These are phyloP conservation scores for Dalechampia spathulata DNA, from an alignment of 441 rosid species.

Conservation along the genomic window DNA sequence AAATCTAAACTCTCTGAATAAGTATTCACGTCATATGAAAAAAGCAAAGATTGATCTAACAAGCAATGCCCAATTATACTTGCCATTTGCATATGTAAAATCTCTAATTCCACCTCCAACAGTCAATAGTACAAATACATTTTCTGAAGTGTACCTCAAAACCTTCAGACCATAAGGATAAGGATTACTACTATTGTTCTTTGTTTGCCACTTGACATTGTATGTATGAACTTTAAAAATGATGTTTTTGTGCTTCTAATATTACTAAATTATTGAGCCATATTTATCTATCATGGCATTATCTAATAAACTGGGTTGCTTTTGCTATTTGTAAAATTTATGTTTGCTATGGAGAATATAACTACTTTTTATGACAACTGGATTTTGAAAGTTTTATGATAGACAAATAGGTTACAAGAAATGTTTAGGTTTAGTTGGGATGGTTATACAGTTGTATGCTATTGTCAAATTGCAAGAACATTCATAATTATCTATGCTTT, in stretches of 20 bases:
- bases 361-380: neutral
- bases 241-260: no score
- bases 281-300: no score
- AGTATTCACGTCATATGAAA: no score
- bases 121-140: conserved; percentile 96
- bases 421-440: neutral
- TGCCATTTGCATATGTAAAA: conserved; percentile 90
- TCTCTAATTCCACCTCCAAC: conserved; percentile 99
- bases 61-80: conserved; percentile 30
- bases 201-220: conserved; percentile 82
- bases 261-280: no score
- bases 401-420: neutral
- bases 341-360: neutral
- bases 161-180: conserved; percentile 42
- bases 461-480: neutral
- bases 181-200: conserved; percentile 48
- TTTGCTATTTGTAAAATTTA: no score
- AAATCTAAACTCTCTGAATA: no score
- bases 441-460: neutral
- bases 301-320: no score
- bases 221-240: conserved; percentile 24
- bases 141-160: conserved; percentile 77
- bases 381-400: neutral
- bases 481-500: neutral
- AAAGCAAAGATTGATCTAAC: neutral